Evolutionary conservation across 208 protist species (phyloP), one percentile per base, ranked within the genome.

Genomic region (Trypanosomatidae sp.): DNA sequence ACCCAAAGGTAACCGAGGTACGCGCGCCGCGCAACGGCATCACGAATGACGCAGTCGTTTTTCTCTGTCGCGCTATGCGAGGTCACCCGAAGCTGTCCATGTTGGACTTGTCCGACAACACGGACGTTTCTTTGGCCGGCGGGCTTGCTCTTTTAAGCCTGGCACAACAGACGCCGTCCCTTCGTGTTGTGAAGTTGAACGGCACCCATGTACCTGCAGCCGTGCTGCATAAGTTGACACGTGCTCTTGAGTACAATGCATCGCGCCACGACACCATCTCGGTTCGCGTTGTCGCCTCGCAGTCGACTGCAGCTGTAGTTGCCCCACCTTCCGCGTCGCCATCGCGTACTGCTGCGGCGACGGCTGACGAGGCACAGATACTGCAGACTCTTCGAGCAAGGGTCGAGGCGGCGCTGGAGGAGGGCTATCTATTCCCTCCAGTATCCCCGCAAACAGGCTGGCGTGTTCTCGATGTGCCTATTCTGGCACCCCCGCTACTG

Each of bases 31-130:
- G 80, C 64, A 96, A 91, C 66, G 91, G 92, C 13, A 62, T 97
- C 5, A 84, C 82, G 15, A 97, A 97, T 68, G 89, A 95, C 60
- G 85, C 88, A 0, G 87, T 96, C 43, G 87, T 92, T 25, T 86
- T 95, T 62, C 84, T 96, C 59, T 93, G 89, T 69, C 85, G 88
- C 1, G 80, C 91, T 10, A 77, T 97, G 82, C 71, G 85, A 41
- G 50, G 52, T 39, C 88, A 95, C 69, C 60, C 62, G 10, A 77
- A 64, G 7, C 76, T 97, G 10, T 28, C 60, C 30, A 2, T 78
- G 30, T 53, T 97, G 25, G 89, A 97, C 80, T 80, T 97, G 13
- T 90, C 88, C 22, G 59, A 66, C 70, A 96, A 97, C 74, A 30
- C 67, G 5, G 69, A 74, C 3, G 74, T 97, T 43, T 96, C 91